phyloP scores from a whole-genome alignment of 495 filamentous ascomycete genomes.

The Aspergillus baeticus region DNA sequence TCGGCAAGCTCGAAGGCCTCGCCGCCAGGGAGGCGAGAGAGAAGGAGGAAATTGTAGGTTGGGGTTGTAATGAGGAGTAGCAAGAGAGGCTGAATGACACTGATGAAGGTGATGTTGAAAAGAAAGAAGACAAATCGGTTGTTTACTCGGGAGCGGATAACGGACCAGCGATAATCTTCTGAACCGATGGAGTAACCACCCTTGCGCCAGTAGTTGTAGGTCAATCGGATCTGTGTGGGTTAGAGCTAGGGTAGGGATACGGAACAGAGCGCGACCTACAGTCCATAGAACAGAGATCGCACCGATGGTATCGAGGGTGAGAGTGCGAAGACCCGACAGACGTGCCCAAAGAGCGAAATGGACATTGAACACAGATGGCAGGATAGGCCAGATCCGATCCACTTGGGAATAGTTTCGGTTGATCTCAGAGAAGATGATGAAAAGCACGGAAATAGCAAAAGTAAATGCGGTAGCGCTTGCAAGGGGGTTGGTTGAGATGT shows the following conservation, averaged over 20 bases:
- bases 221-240: conserved; percentile 62
- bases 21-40: conserved; percentile 39
- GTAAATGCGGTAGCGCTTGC: conserved; percentile 73
- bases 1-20: conserved; percentile 57
- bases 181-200: conserved; percentile 85
- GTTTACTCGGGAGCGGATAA: conserved; percentile 50
- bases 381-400: conserved; percentile 85
- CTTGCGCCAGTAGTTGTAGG: conserved; percentile 96
- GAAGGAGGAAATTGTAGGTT: conserved; percentile 74
- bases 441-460: conserved; percentile 62
- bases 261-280: conserved; percentile 50
- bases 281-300: conserved; percentile 76
- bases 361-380: conserved; percentile 85
- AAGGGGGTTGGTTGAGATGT: conserved; percentile 84
- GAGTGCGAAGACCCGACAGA: conserved; percentile 66
- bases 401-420: conserved; percentile 94
- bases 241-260: neutral
- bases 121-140: conserved; percentile 66
- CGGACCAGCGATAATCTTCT: conserved; percentile 91
- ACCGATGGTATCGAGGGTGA: conserved; percentile 70
- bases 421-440: conserved; percentile 74
- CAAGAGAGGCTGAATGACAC: conserved; percentile 73
- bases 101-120: conserved; percentile 87
- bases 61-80: conserved; percentile 70
- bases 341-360: conserved; percentile 83